phyloP scores from a whole-genome alignment of 2,329 filamentous ascomycete species.

The Colletotrichum sp. region DNA sequence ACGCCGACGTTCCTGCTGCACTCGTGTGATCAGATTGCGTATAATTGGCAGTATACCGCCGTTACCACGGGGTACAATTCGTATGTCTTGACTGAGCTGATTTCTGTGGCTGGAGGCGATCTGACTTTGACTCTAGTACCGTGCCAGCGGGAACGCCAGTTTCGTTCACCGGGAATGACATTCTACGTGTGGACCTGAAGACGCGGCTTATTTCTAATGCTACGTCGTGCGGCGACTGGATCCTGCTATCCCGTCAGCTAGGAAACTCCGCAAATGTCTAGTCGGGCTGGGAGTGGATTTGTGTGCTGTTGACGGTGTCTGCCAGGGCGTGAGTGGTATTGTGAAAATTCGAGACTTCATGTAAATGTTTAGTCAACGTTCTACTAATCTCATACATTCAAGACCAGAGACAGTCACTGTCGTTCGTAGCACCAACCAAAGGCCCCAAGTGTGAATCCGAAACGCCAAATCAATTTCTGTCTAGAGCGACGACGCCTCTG shows the following conservation, averaged over 20 bases:
- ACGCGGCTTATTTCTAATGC: conserved; percentile 5
- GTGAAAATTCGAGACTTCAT: neutral
- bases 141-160: neutral
- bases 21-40: conserved; percentile 4
- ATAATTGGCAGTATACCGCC: conserved; percentile 3
- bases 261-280: neutral
- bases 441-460: no score
- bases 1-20: neutral
- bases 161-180: conserved; percentile 3
- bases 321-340: no score
- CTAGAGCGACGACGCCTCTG: neutral
- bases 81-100: conserved; percentile 32
- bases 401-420: neutral
- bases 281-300: fast-evolving
- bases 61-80: neutral
- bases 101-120: conserved; percentile 12
- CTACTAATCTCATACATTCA: neutral
- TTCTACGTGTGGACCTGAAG: neutral
- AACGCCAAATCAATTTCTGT: neutral
- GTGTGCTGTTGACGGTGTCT: neutral
- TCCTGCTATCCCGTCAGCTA: neutral
- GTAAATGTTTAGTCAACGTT: neutral
- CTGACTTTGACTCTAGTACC: neutral
- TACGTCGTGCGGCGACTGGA: neutral
- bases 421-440: fast-evolving